Conservation (phyloP, 352 stramenopile species). For the Phytophthora litchii region DNA sequence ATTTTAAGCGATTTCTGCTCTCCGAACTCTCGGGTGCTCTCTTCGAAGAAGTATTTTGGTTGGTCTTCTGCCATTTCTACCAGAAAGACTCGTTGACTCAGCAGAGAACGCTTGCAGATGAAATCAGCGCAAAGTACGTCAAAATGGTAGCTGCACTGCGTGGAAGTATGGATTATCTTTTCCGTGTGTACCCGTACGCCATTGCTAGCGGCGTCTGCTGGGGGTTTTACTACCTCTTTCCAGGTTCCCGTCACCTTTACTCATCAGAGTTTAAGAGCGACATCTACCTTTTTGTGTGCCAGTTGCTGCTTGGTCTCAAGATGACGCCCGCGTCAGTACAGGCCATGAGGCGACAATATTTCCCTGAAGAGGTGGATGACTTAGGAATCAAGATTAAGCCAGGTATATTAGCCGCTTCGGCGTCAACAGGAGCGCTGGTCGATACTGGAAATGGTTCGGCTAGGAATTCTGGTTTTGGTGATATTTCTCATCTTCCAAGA, state of each 20-base stretch:
- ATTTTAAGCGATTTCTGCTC: conserved; percentile 86
- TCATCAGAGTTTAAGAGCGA: conserved; percentile 81
- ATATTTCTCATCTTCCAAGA: conserved; percentile 30
- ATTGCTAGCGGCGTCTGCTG: conserved; percentile 80
- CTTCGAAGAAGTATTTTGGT: conserved; percentile 91
- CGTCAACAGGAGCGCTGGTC: conserved; percentile 12
- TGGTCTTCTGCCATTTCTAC: conserved; percentile 90
- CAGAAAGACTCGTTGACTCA: conserved; percentile 73
- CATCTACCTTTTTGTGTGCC: conserved; percentile 77
- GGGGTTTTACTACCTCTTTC: conserved; percentile 90
- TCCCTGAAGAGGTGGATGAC: conserved; percentile 81
- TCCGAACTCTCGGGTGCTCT: conserved; percentile 76
- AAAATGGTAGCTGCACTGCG: conserved; percentile 77
- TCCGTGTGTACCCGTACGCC: conserved; percentile 89
- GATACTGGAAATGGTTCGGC: conserved; percentile 15
- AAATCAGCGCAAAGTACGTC: conserved; percentile 80
- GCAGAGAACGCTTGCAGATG: conserved; percentile 70
- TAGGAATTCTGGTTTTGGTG: conserved; percentile 18
- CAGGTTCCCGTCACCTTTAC: conserved; percentile 88
- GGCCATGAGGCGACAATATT: conserved; percentile 67
- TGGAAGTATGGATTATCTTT: conserved; percentile 85
- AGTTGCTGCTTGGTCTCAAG: conserved; percentile 72
- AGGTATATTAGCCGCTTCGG: conserved; percentile 24
- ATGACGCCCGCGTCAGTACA: conserved; percentile 72
- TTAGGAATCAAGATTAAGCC: conserved; percentile 42